Conservation (phyloP, 2,329 filamentous ascomycete species). For the Aspergillus ibericus region DNA sequence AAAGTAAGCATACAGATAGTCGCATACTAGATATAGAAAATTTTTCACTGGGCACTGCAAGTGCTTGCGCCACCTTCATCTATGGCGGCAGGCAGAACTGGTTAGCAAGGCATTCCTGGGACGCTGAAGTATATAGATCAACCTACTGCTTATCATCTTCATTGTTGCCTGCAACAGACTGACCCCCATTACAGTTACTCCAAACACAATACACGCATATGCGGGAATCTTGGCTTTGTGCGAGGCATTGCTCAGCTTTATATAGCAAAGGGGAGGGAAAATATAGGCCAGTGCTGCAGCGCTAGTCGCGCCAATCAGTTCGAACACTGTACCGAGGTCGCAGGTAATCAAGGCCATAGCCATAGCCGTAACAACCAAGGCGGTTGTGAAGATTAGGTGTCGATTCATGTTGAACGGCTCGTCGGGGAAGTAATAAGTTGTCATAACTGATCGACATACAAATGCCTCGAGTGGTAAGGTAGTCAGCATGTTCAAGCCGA, state of each 20-base stretch:
- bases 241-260: slow-evolving; percentile 79
- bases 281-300: slow-evolving; percentile 95
- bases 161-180: slow-evolving; percentile 70
- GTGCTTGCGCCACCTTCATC: slow-evolving; percentile 36
- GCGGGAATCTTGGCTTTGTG: slow-evolving; percentile 73
- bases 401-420: slow-evolving; percentile 79
- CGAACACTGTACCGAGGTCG: slow-evolving; percentile 91
- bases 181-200: slow-evolving; percentile 75
- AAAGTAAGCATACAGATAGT: neutral
- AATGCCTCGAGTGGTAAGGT: slow-evolving; percentile 95
- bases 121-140: neutral
- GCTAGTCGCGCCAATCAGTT: slow-evolving; percentile 92
- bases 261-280: slow-evolving; percentile 88
- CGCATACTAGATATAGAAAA: neutral
- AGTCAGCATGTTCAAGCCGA: slow-evolving; percentile 98
- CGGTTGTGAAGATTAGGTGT: slow-evolving; percentile 82
- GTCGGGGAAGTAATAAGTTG: slow-evolving; percentile 73
- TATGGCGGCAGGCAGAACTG: slow-evolving; percentile 13
- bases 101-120: slow-evolving; percentile 12
- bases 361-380: slow-evolving; percentile 78
- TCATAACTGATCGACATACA: slow-evolving; percentile 95
- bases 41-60: slow-evolving; percentile 26
- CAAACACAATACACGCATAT: slow-evolving; percentile 73
- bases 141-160: slow-evolving; percentile 60
- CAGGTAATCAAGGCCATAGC: slow-evolving; percentile 79